Evolutionary conservation across 768 basidiomycete species (phyloP).

Genomic region (Tricholoma sp.): DNA sequence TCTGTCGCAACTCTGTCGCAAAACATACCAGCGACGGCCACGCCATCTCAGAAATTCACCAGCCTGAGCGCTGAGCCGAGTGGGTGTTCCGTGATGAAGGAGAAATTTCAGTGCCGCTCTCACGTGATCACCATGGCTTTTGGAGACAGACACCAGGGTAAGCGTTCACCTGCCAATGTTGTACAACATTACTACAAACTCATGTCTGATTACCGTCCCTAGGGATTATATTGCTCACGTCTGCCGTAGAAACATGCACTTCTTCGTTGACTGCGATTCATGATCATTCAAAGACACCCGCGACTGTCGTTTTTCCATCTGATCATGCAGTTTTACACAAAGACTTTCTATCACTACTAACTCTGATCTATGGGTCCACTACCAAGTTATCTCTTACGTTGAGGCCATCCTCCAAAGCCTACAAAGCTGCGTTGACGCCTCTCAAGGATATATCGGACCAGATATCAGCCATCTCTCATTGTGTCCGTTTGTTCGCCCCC

Average conservation of each 20-base stretch:
- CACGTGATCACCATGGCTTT: constrained; percentile 13
- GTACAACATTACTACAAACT: not conserved
- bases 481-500: constrained; percentile 37
- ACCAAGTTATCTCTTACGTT: constrained; percentile 63
- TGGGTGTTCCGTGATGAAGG: not conserved
- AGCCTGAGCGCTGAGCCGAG: not conserved
- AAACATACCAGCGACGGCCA: constrained; percentile 1
- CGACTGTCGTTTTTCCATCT: constrained; percentile 25
- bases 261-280: constrained; percentile 27
- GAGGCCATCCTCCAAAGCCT: constrained; percentile 52
- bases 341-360: constrained; percentile 54
- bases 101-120: constrained; percentile 3
- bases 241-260: constrained; percentile 33
- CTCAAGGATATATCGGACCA: constrained; percentile 50
- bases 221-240: constrained; percentile 28
- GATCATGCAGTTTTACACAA: constrained; percentile 38
- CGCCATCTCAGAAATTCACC: constrained; percentile 4
- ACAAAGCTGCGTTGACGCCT: constrained; percentile 44
- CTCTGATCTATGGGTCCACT: constrained; percentile 48
- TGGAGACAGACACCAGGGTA: constrained; percentile 7
- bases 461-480: constrained; percentile 46
- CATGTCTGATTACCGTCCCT: not conserved
- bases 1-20: too few species aligned
- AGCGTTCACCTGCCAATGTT: not conserved
- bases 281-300: constrained; percentile 10